Percentiles rank a stretch among this genome's conserved stretches.
Conservation (phyloP, 2,329 filamentous ascomycete genomes). For the Hortaea werneckii region DNA sequence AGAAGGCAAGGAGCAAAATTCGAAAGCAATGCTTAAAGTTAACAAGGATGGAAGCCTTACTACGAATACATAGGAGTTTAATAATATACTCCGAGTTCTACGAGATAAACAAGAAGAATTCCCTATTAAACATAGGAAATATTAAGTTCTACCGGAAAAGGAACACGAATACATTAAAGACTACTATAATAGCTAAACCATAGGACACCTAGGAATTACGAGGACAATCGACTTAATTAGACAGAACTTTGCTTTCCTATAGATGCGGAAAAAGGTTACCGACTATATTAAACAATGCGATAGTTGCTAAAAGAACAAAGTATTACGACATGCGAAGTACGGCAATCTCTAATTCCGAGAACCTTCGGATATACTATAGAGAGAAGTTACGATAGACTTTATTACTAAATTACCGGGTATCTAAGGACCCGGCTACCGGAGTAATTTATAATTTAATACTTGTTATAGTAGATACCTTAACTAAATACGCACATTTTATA, state of each 20-base stretch:
- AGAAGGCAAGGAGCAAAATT: neutral
- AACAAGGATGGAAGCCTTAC: constrained; percentile 1
- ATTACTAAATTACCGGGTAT: constrained; percentile 16
- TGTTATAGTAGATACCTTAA: constrained; percentile 13
- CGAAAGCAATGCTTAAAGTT: neutral
- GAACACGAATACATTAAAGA: constrained; percentile 7
- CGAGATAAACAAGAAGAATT: constrained; percentile 5
- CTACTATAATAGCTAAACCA: constrained; percentile 7
- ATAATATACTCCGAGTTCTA: constrained; percentile 1
- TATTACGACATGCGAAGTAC: constrained; percentile 5
- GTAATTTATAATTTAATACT: constrained; percentile 10
- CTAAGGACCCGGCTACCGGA: constrained; percentile 2
- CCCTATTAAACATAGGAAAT: constrained; percentile 5
- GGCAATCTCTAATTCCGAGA: constrained; percentile 6
- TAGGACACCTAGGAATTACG: constrained; percentile 5
- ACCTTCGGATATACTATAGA: constrained; percentile 7
- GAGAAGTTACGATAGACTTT: constrained; percentile 14
- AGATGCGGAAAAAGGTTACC: constrained; percentile 1
- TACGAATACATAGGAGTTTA: constrained; percentile 1
- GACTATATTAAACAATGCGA: constrained; percentile 6
- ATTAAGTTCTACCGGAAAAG: constrained; percentile 3
- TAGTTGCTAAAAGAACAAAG: constrained; percentile 5
- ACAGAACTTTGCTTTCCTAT: constrained; percentile 4
- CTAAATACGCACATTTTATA: constrained; percentile 10
- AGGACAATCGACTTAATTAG: constrained; percentile 2